Percentiles rank a stretch among this genome's conserved stretches.
phyloP scores from a whole-genome alignment of 306 rosid genomes.

The Argentina anserina region DNA sequence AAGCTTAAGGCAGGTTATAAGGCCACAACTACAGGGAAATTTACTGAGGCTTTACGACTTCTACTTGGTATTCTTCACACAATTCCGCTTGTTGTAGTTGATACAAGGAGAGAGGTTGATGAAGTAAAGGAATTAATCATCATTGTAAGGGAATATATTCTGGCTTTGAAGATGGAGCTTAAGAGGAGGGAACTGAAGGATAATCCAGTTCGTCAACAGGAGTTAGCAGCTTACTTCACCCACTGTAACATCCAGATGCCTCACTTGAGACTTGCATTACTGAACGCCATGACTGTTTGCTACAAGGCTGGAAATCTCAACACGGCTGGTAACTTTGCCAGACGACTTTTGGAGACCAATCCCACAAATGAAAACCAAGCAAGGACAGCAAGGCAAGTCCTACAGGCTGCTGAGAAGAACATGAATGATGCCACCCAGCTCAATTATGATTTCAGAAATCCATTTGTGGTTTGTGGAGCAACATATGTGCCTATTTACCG shows the following conservation, averaged over 20 bases:
- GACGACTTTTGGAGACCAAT: constrained; percentile 78
- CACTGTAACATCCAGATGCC: constrained; percentile 82
- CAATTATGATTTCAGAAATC: constrained; percentile 78
- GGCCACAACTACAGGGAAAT: constrained; percentile 75
- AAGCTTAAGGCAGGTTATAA: constrained; percentile 79
- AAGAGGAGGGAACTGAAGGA: constrained; percentile 72
- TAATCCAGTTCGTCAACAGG: constrained; percentile 67
- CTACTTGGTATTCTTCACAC: constrained; percentile 61
- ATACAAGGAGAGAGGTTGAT: constrained; percentile 88
- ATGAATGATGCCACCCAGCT: constrained; percentile 69
- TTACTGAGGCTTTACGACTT: constrained; percentile 58
- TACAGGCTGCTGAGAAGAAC: constrained; percentile 78
- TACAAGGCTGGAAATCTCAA: constrained; percentile 70
- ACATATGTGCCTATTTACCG: constrained; percentile 82
- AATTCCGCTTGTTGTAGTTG: constrained; percentile 74
- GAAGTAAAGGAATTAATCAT: constrained; percentile 78
- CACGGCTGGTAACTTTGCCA: constrained; percentile 79
- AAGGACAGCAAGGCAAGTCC: constrained; percentile 78
- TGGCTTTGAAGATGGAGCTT: constrained; percentile 74
- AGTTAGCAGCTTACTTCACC: constrained; percentile 88
- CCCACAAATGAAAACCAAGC: constrained; percentile 75
- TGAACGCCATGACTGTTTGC: constrained; percentile 77
- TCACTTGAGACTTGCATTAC: constrained; percentile 79
- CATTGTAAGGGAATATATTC: constrained; percentile 71
- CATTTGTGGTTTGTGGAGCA: constrained; percentile 79